Evolutionary conservation across 192 early-diverging fungal species (phyloP).

Genomic region (Diversispora eburnea): DNA sequence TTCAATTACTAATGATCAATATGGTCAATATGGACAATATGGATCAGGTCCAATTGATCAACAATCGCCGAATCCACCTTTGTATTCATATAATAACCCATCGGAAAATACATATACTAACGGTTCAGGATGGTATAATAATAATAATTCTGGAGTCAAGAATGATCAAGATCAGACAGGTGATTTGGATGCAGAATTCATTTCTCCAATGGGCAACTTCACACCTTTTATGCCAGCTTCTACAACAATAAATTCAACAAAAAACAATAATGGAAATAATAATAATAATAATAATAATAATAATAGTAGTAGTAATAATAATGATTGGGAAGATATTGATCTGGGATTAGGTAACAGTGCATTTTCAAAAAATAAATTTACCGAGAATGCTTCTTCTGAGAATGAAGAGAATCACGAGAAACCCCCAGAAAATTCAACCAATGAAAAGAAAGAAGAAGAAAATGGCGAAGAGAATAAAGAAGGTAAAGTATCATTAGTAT

Average conservation of each 20-base stretch:
- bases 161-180: not conserved
- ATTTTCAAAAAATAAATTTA: not conserved
- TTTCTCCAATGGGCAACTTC: conserved; percentile 16
- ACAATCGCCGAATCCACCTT: too few relatives aligned
- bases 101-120: not conserved
- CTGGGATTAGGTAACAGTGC: conserved; percentile 26
- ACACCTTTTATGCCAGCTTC: not conserved
- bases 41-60: too few relatives aligned
- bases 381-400: too few relatives aligned
- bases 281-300: too few relatives aligned
- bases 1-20: too few relatives aligned
- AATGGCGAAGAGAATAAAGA: not conserved
- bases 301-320: not conserved
- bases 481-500: not conserved
- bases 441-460: not conserved
- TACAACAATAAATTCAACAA: not conserved
- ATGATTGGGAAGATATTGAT: conserved; percentile 17
- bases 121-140: conserved; percentile 22
- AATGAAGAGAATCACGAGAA: not conserved
- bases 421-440: not conserved
- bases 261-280: not conserved
- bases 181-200: conserved; percentile 2
- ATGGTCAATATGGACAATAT: too few relatives aligned
- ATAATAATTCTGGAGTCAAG: not conserved
- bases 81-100: conserved; percentile 7